A percentile compares a stretch with the other conserved stretches of the same genome.
Conservation (phyloP, 495 filamentous ascomycete species). For the Xylaria curta region DNA sequence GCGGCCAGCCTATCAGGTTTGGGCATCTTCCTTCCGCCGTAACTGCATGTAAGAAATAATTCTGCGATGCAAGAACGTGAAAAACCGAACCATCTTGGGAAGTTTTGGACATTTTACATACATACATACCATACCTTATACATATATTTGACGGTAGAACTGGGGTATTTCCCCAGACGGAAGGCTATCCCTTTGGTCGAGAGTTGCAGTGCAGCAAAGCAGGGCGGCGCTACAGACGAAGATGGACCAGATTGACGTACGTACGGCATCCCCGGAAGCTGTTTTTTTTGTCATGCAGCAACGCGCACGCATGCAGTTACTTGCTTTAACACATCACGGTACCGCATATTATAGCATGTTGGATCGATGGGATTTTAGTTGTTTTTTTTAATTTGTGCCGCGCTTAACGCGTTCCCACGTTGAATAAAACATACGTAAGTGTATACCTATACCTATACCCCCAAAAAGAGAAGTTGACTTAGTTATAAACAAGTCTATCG, state of each 20-base stretch:
- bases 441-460: background rate
- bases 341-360: background rate
- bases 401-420: background rate
- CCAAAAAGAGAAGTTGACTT: background rate
- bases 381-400: background rate
- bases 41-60: constrained; percentile 11
- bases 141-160: background rate
- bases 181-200: constrained; percentile 18
- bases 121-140: too few species aligned
- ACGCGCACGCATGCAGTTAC: background rate
- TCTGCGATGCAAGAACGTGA: background rate
- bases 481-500: background rate
- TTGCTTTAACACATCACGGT: background rate
- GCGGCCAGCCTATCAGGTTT: background rate
- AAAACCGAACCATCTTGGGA: background rate
- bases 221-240: background rate
- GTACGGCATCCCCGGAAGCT: constrained; percentile 12
- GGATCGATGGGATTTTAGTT: background rate
- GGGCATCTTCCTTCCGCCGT: background rate
- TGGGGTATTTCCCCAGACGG: background rate
- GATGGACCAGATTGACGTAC: background rate
- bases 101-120: background rate
- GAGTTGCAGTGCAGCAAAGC: constrained; percentile 3
- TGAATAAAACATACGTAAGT: background rate
- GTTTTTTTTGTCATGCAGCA: constrained; percentile 1